These are phyloP conservation scores for Paecilomyces fulvus DNA, from an alignment of 2,329 filamentous ascomycete genomes.

Conservation along the genomic window DNA sequence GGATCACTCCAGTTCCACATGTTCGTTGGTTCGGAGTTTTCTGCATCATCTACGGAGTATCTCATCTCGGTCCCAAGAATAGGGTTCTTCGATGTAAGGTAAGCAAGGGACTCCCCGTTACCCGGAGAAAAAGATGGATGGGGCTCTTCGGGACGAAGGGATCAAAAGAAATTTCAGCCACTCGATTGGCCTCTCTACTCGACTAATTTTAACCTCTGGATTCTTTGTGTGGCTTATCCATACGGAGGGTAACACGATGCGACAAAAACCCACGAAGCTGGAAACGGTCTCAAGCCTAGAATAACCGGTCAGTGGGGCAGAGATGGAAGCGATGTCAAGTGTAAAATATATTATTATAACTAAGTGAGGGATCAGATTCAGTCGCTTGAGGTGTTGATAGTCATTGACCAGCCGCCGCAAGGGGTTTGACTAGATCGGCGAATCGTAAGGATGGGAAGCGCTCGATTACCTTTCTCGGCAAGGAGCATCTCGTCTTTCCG, in stretches of 20 bases:
- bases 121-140: not conserved
- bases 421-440: not conserved
- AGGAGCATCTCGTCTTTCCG: not conserved
- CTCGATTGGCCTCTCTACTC: not conserved
- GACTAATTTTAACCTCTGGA: not conserved
- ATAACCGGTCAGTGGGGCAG: not conserved
- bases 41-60: not conserved
- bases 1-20: not conserved
- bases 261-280: not conserved
- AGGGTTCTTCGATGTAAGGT: not conserved
- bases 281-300: not conserved
- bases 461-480: not conserved
- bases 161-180: not conserved
- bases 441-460: not conserved
- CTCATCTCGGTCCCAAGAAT: not conserved
- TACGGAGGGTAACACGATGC: not conserved
- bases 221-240: not conserved
- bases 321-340: not conserved
- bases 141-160: not conserved
- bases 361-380: not conserved
- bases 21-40: not conserved
- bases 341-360: not conserved
- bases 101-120: not conserved
- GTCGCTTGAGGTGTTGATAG: not conserved
- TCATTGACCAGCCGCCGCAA: not conserved